Evolutionary conservation across 2,329 filamentous ascomycete genomes (phyloP), one percentile per base, ranked within the genome.

Genomic region (Trichoderma harzianum): DNA sequence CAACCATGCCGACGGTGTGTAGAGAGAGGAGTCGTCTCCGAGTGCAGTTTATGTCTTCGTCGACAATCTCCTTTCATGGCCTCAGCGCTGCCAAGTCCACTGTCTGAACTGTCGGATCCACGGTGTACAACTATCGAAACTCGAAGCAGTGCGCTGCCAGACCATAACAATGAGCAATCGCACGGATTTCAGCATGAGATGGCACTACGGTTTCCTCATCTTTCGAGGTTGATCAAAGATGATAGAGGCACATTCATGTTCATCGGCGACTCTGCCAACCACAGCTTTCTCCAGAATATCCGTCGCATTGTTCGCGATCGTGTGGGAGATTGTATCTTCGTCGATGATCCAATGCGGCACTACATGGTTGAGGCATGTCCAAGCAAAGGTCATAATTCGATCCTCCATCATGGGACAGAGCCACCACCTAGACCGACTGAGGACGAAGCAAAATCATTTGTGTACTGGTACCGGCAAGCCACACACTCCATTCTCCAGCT

Each of bases 241-340:
- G 62, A 65, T 24, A 65, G 62, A 36, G 62, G 62, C 2, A 65
- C 43, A n/a, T 65, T 65, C 43, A 65, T 65, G 62, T 65, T 65
- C 43, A 65, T 65, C 11, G 43, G 62, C n/a, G 62, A 53, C 28
- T 65, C 43, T 34, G 39, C 43, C 18, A 65, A 34, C n/a, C 43
- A 51, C n/a, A 65, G 43, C 43, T 53, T 65, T 34, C 62, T 65
- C 12, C 62, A 53, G 28, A 65, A 65, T 14, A 53, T 65, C 26
- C 62, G 43, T 16, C 43, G 62, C 7, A 53, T 65, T 24, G 43
- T 65, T 53, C 62, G 39, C 39, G 28, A 47, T 3, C 36, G 26
- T 24, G 39, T 64, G 14, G 61, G 61, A 1, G 62, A 53, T 53
- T 65, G 62, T 8, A 47, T 53, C 36, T 65, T 65, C 5, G 62